Evolutionary conservation across 129 eudicot genomes (phyloP), one percentile per base, ranked within the genome.

Genomic region (Saussurea involucrata): DNA sequence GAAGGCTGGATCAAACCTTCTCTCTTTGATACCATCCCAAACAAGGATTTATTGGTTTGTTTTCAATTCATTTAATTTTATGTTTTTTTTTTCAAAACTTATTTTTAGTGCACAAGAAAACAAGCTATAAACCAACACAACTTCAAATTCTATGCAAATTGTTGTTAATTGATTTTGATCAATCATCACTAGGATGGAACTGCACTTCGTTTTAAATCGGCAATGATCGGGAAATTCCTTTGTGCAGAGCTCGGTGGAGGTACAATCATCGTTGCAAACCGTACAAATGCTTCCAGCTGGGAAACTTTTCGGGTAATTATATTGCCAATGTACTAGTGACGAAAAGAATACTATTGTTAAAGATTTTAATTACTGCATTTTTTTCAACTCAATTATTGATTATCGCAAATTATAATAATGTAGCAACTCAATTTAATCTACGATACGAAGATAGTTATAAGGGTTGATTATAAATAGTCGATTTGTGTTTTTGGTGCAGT

Each of bases 1-100:
- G 97, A 89, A 92, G 95, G 95, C 57, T 89, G 97, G 97, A 92
- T 92, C 64, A 86, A 83, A 36, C 95, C 97, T 20, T 89, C 95
- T 46, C 92, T 92, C 64, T 89, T 92, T 75, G 86, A 82, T 78
- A 84, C 73, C 88, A 92, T 92, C 28, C 95, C 90, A 18, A 92
- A 92, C 81, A 85, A 83, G 61, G 95, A 92, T 64, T 82, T 92
- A 28, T 58, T 89, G 95, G 97, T 92, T 36, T 25, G 85, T 78
- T 53, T 72, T 21, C 28, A 2, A 11, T 22, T 5, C n/a, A n/a
- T n/a, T n/a, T n/a, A n/a, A n/a, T n/a, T n/a, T n/a, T n/a, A n/a
- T n/a, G n/a, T n/a, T n/a, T n/a, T n/a, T n/a, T n/a, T n/a, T n/a
- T n/a, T n/a, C n/a, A n/a, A 8, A 22, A 17, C 3, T 18, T 24